Conservation (phyloP, 1,284 basidiomycete species). For the Agroathelia rolfsii region DNA sequence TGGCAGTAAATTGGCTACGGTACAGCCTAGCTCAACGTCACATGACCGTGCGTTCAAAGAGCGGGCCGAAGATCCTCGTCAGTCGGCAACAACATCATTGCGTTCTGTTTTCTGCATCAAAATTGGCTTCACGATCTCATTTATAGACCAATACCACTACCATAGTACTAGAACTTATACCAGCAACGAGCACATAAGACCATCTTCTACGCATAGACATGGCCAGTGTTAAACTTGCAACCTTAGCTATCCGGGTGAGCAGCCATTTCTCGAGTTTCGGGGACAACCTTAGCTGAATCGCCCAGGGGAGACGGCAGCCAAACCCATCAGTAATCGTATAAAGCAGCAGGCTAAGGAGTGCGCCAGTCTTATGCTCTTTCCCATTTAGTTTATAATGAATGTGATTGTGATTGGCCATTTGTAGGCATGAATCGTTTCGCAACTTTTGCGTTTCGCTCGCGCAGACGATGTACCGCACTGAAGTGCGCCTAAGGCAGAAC, state of each 20-base stretch:
- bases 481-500: constrained; percentile 69
- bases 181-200: too few species aligned
- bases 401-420: constrained; percentile 2
- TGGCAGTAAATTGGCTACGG: too few species aligned
- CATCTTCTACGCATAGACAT: too few species aligned
- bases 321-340: constrained; percentile 70
- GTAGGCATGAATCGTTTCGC: constrained; percentile 73
- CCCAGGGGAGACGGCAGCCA: constrained; percentile 62
- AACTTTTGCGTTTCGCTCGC: constrained; percentile 69
- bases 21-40: too few species aligned
- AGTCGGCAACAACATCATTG: too few species aligned
- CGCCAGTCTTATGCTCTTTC: constrained; percentile 17
- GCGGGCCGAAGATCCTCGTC: too few species aligned
- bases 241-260: constrained; percentile 55
- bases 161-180: too few species aligned
- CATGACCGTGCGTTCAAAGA: too few species aligned
- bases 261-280: constrained; percentile 3
- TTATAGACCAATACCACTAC: too few species aligned
- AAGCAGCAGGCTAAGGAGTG: constrained; percentile 76
- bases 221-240: constrained; percentile 62
- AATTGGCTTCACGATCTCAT: too few species aligned
- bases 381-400: constrained; percentile 2
- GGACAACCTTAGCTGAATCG: not conserved
- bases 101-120: too few species aligned
- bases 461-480: constrained; percentile 73